Evolutionary conservation across 176 grass and related monocot species (phyloP).

Genomic region (bread wheat (Triticum aestivum)): IWGSC_CS_RefSeq_v2.1 NC_057805.1:504085225-504085724

Average conservation of each 20-base stretch:
- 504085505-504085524: background rate
- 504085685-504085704: background rate
- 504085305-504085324: background rate
- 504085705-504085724: background rate
- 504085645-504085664: background rate
- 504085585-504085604: background rate
- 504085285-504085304: background rate
- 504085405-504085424: background rate
- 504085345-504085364: background rate
- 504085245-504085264: background rate
- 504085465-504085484: background rate
- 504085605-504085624: background rate
- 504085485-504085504: background rate
- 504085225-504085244: background rate
- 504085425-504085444: background rate
- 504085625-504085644: background rate
- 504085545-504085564: background rate
- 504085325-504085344: background rate
- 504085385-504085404: background rate
- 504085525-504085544: background rate
- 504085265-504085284: background rate
- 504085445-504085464: background rate
- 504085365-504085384: background rate
- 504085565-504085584: background rate
- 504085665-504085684: background rate